Evolutionary conservation across 2,329 filamentous ascomycete genomes (phyloP), one percentile per base, ranked within the genome.

Genomic region (Teratosphaeria epicoccoides): DNA sequence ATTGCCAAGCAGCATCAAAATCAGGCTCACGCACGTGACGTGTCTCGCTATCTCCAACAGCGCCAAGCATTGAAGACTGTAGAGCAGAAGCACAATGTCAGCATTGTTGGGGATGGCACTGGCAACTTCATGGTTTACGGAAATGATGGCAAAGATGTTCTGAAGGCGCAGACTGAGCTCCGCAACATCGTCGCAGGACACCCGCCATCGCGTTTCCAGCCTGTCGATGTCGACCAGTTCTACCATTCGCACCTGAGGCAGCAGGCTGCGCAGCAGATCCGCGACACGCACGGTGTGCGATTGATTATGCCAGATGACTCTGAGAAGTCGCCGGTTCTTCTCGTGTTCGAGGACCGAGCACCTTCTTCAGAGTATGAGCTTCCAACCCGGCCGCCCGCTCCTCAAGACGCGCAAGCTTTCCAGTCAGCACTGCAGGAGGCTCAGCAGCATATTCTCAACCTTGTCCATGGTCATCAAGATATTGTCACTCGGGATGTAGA

Each of bases 71-170:
- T 97, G 61, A 81, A 87, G 60, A 82, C 88, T 49, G 77, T 98
- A 12, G 89, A 96, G 73, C 81, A 79, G 54, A 72, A 80, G 46
- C 87, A 95, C 69, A 80, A 86, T 63, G 84, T 89, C n/a, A 87
- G 88, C 67, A 94, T 97, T 66, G 87, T 91, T 61, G 76, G 79
- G 47, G 82, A 87, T 44, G 83, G 83, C 29, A 82, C 82, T 10
- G 80, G 86, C 44, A 83, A 84, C 0, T 95, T 90, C 88, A 85
- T 95, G 67, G 79, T 97, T 50, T 95, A 90, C 70, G 87, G 88
- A 6, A 80, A 85, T 33, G 87, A 95, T 62, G 83, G 84, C 58
- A 94, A 93, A 75, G 94, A 89, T 65, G 79, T 80, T 24, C 81
- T 87, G 65, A 83, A 83, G 61, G 86, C 85, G 6, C 84, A 86